Percentiles rank a stretch among this genome's conserved stretches.
Evolutionary conservation across 2,329 filamentous ascomycete species (phyloP).

Genomic region (Fusarium sp.): DNA sequence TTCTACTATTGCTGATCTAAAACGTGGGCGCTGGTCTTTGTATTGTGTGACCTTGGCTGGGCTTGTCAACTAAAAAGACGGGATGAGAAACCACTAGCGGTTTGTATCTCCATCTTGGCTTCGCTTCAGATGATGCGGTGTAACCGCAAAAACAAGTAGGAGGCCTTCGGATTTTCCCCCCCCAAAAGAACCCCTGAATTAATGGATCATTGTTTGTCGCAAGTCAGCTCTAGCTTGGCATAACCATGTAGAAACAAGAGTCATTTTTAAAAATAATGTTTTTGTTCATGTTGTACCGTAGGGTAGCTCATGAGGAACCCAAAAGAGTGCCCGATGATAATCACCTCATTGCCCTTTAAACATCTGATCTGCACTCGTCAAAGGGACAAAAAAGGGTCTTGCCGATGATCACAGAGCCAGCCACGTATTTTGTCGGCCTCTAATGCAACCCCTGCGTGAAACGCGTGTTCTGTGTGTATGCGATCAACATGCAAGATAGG

Average conservation of each 20-base stretch:
- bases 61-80: background rate
- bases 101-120: conserved; percentile 32
- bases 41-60: background rate
- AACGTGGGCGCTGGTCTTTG: background rate
- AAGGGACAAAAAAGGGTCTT: background rate
- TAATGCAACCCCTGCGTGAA: conserved; percentile 7
- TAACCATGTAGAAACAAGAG: background rate
- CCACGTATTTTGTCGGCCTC: background rate
- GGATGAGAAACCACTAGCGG: conserved; percentile 18
- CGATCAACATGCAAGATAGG: conserved; percentile 29
- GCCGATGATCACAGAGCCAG: background rate
- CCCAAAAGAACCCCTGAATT: background rate
- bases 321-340: background rate
- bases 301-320: conserved; percentile 6
- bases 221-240: conserved; percentile 26
- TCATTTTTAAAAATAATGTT: conserved; percentile 1
- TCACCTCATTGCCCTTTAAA: background rate
- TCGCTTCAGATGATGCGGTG: conserved; percentile 28
- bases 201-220: conserved; percentile 14
- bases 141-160: conserved; percentile 11
- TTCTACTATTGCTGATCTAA: background rate
- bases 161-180: background rate
- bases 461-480: conserved; percentile 9
- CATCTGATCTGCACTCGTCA: background rate
- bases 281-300: background rate